Base-by-base conservation (phyloP, 108 stramenopile species). In the Pseudonitzschia delicatissima region DNA sequence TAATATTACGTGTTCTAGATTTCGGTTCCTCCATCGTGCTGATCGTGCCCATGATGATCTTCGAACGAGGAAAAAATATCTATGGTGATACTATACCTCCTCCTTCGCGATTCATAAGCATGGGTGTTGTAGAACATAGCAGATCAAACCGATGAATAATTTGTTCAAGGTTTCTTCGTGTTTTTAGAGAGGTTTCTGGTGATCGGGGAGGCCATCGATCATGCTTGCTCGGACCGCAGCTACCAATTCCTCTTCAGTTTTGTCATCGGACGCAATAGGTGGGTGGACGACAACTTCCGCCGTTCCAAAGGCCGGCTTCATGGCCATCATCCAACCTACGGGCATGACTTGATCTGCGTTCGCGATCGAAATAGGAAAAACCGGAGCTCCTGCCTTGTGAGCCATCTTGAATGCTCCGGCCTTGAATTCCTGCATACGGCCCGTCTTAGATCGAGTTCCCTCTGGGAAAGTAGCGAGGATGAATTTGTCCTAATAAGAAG, bases 371-470 rank as follows among this genome's bases (percentile, higher is more conserved):
- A 94, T 66, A 15, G 93, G 93, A 35, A 94, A 64, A 20, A 94
- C 82, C 6, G 88, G 88, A 20, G 89, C 87, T 18, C 84, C 85
- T 4, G 84, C 88, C 64, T 92, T 92, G 62, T 87, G 77, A 0
- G 93, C 93, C 93, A 95, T 95, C 72, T 90, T 91, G 77, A 92
- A 95, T 11, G 93, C 93, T 58, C 93, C 93, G 59, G 84, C 84
- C 69, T 92, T 90, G 72, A 95, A 95, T 21, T 77, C 69, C 85
- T 86, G 69, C 36, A 95, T 72, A 4, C 87, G 74, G 5, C 90
- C 89, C 17, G 77, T 70, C 25, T 77, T 74, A 20, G 87, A 87
- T 36, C 93, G 81, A 34, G 93, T 95, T 37, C 93, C 93, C 61
- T 95, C 93, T 5, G 93, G 90, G 52, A 92, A 95, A 36, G 93